Evolutionary conservation across 345 rosid species (phyloP), one percentile per base, ranked within the genome.

Genomic region (Crucihimalaya himalaica): DNA sequence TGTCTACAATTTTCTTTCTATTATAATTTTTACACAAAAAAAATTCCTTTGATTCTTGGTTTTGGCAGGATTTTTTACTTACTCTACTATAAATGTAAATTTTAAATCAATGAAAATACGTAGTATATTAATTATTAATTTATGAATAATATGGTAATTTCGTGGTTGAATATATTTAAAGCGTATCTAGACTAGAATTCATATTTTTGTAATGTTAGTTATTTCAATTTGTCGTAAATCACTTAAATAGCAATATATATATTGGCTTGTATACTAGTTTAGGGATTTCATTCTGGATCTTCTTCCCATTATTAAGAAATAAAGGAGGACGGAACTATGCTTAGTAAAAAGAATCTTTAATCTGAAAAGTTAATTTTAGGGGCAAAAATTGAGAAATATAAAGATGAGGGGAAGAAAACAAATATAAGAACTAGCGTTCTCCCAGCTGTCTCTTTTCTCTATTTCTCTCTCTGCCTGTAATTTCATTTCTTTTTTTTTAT

Each of bases 341-440:
- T 16, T n/a, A 47, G 10, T 32, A 15, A 23, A 42, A 45, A 14
- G 2, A 31, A 20, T 31, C 10, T 6, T 4, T 27, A 0, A 58
- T 16, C 18, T 20, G 4, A 25, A 42, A 19, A 19, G 3, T 18
- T 8, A 5, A 19, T 40, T 12, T 9, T 15, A 6, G 18, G 66
- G 78, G 52, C 0, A 2, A 5, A 51, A 21, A 23, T 14, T 8
- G 3, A 10, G 4, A 10, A 32, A 16, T 18, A 2, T 53, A 77
- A 77, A 57, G 23, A 48, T 56, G 21, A 21, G 32, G 48, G 40
- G 31, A 13, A 9, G 5, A 18, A 63, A 16, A 11, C 1, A 62
- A 57, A 71, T 63, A 71, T 39, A 77, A 76, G 19, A 63, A n/a
- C n/a, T n/a, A 11, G 56, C 63, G 67, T 56, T 64, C 55, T 61